phyloP scores from a whole-genome alignment of 495 filamentous ascomycete genomes.

The Aspergillus steynii region DNA sequence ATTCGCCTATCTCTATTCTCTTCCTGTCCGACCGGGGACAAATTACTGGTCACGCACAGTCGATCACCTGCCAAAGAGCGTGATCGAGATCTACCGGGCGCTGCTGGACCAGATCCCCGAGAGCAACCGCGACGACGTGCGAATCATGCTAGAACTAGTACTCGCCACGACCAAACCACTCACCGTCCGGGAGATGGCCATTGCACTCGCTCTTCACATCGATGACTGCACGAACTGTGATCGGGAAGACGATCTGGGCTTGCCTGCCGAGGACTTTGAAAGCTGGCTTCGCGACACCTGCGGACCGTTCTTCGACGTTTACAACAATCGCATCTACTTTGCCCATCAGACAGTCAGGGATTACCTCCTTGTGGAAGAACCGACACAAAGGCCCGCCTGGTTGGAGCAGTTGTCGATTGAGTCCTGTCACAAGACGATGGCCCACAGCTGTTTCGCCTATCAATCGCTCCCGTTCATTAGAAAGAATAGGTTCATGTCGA shows the following conservation, averaged over 20 bases:
- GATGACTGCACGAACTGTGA: slow-evolving; percentile 5
- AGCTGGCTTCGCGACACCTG: slow-evolving; percentile 23
- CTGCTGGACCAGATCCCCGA: slow-evolving; percentile 13
- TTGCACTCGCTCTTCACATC: slow-evolving; percentile 27
- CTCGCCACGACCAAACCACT: slow-evolving; percentile 31
- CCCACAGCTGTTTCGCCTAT: slow-evolving; percentile 7
- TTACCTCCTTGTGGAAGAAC: slow-evolving; percentile 9
- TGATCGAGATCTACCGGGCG: slow-evolving; percentile 16
- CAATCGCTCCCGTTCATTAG: not conserved
- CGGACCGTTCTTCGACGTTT: slow-evolving; percentile 33
- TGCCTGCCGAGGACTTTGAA: slow-evolving; percentile 2
- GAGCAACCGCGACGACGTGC: slow-evolving; percentile 10
- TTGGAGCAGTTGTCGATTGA: not conserved
- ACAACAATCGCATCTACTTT: slow-evolving; percentile 28
- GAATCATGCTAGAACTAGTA: slow-evolving; percentile 34
- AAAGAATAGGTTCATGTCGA: not conserved
- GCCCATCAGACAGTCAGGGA: slow-evolving; percentile 26
- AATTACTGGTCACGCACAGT: slow-evolving; percentile 9
- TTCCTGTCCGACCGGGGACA: not conserved
- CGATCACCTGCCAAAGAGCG: not conserved
- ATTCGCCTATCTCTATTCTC: slow-evolving; percentile 8
- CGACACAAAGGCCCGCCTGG: not conserved
- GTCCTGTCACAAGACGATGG: slow-evolving; percentile 7
- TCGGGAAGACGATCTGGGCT: not conserved
- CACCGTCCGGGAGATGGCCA: slow-evolving; percentile 23